Percentiles rank a stretch among this genome's conserved stretches.
Conservation (phyloP, 148 eudicot genomes). For the Polygonum aviculare region DNA sequence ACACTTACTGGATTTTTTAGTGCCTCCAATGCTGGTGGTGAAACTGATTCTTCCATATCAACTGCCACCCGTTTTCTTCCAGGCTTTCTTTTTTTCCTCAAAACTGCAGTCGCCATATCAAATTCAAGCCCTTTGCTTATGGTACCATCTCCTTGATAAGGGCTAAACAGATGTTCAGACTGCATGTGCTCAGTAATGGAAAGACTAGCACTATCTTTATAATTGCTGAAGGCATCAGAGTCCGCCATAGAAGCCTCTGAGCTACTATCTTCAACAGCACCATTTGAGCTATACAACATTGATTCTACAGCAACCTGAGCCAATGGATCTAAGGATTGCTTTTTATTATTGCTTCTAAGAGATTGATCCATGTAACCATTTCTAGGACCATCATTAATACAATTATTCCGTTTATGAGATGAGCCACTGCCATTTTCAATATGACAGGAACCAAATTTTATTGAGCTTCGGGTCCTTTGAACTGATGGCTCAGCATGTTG, state of each 20-base stretch:
- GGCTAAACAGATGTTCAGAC: conserved; percentile 28
- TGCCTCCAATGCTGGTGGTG: conserved; percentile 25
- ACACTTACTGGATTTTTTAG: background rate
- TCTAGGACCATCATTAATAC: conserved; percentile 22
- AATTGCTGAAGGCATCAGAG: conserved; percentile 44
- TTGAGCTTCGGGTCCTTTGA: conserved; percentile 55
- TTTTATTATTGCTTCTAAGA: conserved; percentile 49
- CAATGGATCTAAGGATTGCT: conserved; percentile 46
- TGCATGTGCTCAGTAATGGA: conserved; percentile 38
- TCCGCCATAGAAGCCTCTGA: conserved; percentile 54
- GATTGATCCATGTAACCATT: conserved; percentile 44
- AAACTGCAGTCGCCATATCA: conserved; percentile 32
- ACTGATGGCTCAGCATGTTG: conserved; percentile 24
- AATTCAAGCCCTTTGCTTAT: conserved; percentile 55
- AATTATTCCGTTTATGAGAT: conserved; percentile 23
- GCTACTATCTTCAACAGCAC: conserved; percentile 48
- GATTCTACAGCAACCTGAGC: conserved; percentile 32
- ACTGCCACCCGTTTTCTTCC: conserved; percentile 49
- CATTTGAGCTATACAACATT: conserved; percentile 44
- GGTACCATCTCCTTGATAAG: conserved; percentile 40
- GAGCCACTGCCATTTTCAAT: conserved; percentile 26
- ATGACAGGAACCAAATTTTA: conserved; percentile 30
- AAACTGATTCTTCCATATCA: conserved; percentile 30
- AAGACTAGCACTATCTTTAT: conserved; percentile 54
- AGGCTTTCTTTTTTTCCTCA: conserved; percentile 79